Conservation (phyloP, 768 basidiomycete species). For the Leucocoprinus birnbaumii region DNA sequence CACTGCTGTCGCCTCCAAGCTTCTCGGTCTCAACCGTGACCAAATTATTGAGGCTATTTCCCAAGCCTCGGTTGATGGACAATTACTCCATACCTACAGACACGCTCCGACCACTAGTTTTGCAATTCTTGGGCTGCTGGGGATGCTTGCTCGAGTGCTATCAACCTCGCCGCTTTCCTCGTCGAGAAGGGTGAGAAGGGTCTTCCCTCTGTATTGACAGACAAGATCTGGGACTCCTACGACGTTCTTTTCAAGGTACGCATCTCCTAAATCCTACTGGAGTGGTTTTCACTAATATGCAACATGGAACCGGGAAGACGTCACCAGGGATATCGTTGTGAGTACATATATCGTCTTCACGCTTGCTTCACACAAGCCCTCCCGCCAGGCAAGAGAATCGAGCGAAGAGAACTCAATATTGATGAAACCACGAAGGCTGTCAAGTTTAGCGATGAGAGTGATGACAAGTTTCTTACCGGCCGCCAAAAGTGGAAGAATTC, state of each 20-base stretch:
- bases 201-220: slow-evolving; percentile 84
- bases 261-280: background rate
- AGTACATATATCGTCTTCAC: too few species aligned
- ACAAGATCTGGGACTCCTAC: slow-evolving; percentile 97
- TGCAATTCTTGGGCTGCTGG: slow-evolving; percentile 96
- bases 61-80: slow-evolving; percentile 93
- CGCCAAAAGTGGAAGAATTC: too few species aligned
- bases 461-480: too few species aligned
- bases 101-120: slow-evolving; percentile 94
- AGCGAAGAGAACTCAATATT: too few species aligned
- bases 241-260: slow-evolving; percentile 88
- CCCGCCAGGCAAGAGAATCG: too few species aligned
- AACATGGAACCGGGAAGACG: too few species aligned
- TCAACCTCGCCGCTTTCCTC: slow-evolving; percentile 85
- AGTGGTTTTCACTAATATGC: slow-evolving; percentile 1
- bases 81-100: slow-evolving; percentile 92
- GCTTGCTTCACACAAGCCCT: too few species aligned
- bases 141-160: slow-evolving; percentile 90
- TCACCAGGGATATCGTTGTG: too few species aligned
- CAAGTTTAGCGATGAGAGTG: too few species aligned
- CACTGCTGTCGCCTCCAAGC: slow-evolving; percentile 89
- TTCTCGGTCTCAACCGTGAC: slow-evolving; percentile 77
- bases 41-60: slow-evolving; percentile 93
- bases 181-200: slow-evolving; percentile 93
- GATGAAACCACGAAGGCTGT: too few species aligned